Evolutionary conservation across 371 early-diverging fungal genomes (phyloP).

Genomic region (Mucor piriformis): DNA sequence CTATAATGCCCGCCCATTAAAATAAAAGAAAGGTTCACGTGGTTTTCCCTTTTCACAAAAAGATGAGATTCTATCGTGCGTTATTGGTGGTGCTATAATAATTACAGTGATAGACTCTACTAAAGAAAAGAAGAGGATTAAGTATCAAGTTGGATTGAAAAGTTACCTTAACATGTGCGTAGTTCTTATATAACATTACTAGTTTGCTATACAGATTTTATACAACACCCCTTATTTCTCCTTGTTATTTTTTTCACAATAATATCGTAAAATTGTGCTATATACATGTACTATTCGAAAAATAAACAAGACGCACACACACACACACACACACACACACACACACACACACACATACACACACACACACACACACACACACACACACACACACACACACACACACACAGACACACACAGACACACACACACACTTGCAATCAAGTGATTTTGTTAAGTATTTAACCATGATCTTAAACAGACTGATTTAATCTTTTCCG

Average conservation of each 20-base stretch:
- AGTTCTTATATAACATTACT: background rate
- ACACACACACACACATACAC: background rate
- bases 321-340: background rate
- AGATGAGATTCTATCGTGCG: background rate
- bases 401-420: background rate
- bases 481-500: background rate
- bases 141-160: constrained; percentile 23
- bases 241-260: background rate
- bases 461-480: background rate
- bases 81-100: too few species aligned
- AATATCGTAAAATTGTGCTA: background rate
- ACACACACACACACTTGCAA: background rate
- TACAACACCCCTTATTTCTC: background rate
- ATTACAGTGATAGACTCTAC: background rate
- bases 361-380: background rate
- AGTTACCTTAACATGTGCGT: constrained; percentile 20
- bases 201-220: too few species aligned
- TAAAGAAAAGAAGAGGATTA: background rate
- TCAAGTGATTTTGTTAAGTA: background rate
- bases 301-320: too few species aligned
- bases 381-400: background rate
- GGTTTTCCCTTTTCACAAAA: background rate
- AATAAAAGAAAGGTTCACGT: background rate
- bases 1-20: background rate
- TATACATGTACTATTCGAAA: too few species aligned